Percentiles rank a stretch among this genome's conserved stretches.
phyloP scores from a whole-genome alignment of 495 filamentous ascomycete species.

The Aspergillus heteromorphus region DNA sequence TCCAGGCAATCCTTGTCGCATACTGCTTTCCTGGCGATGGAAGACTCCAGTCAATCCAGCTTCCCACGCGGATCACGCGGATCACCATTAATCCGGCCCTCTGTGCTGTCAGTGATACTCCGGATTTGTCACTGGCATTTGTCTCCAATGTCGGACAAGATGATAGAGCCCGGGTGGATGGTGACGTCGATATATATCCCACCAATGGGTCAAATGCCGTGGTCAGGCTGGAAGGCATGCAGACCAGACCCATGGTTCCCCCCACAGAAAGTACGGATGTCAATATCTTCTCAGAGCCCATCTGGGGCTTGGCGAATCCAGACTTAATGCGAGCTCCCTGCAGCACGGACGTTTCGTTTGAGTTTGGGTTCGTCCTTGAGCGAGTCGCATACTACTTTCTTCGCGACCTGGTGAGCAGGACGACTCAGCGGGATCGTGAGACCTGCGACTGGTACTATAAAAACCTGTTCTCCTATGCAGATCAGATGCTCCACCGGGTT shows the following conservation, averaged over 20 bases:
- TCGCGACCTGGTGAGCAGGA: constrained; percentile 4
- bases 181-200: not conserved
- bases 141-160: not conserved
- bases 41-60: constrained; percentile 16
- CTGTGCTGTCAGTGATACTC: not conserved
- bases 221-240: too few relatives aligned
- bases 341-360: not conserved
- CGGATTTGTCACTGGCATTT: too few relatives aligned
- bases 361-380: too few relatives aligned
- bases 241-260: not conserved
- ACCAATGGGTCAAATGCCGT: not conserved
- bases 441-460: too few relatives aligned
- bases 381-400: constrained; percentile 10
- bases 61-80: constrained; percentile 36
- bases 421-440: too few relatives aligned
- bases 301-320: not conserved
- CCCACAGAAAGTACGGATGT: not conserved
- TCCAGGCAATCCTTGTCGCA: constrained; percentile 39
- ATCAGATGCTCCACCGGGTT: too few relatives aligned
- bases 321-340: not conserved
- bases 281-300: not conserved
- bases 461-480: too few relatives aligned
- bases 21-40: constrained; percentile 34
- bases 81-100: constrained; percentile 33
- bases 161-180: not conserved